Conservation (phyloP, 75 land plant genomes). For the Azolla pinnata region DNA sequence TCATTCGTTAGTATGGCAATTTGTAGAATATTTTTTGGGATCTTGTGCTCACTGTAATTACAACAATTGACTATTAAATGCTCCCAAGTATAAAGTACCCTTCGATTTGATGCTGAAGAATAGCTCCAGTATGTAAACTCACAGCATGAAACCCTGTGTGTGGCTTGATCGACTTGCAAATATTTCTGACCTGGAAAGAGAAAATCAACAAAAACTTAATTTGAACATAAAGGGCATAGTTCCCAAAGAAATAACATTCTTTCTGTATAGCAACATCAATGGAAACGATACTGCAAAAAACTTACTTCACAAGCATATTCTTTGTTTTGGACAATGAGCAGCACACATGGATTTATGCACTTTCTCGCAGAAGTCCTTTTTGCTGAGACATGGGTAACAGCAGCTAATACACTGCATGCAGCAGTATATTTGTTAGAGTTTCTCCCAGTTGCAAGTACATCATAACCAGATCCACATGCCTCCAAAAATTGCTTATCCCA, state of each 20-base stretch:
- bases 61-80: not conserved
- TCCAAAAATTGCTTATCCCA: conserved; percentile 63
- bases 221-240: not conserved
- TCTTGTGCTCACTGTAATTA: too few relatives aligned
- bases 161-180: conserved; percentile 62
- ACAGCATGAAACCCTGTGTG: conserved; percentile 59
- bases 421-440: not conserved
- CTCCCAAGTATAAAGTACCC: conserved; percentile 39
- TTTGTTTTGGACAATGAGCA: conserved; percentile 56
- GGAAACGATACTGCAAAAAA: not conserved
- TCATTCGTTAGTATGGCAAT: too few relatives aligned
- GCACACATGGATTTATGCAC: conserved; percentile 45
- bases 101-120: conserved; percentile 59
- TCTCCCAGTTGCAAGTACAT: conserved; percentile 42
- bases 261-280: not conserved
- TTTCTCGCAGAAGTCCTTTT: conserved; percentile 41
- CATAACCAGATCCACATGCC: conserved; percentile 37
- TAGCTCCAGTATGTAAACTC: conserved; percentile 62
- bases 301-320: conserved; percentile 60
- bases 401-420: conserved; percentile 21
- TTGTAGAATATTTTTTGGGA: too few relatives aligned
- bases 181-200: conserved; percentile 49
- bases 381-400: conserved; percentile 52
- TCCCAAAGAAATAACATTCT: not conserved
- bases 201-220: not conserved